Evolutionary conservation across 805 yeast genomes (phyloP).

Genomic region (Monosporozyma yasuniensis): DNA sequence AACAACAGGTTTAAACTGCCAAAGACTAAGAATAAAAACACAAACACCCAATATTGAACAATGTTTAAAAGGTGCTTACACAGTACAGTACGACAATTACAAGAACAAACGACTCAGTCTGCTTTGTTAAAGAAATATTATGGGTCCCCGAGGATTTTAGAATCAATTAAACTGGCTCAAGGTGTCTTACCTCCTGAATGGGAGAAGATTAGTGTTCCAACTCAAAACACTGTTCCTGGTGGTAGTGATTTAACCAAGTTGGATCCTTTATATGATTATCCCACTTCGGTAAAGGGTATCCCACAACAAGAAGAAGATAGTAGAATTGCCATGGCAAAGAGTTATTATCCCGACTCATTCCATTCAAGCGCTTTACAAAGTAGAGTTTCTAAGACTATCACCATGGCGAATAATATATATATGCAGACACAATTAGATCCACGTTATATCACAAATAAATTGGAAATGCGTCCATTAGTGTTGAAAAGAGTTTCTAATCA

Average conservation of each 20-base stretch:
- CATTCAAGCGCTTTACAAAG: neutral
- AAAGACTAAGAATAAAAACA: neutral
- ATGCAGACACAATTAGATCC: slow-evolving; percentile 59
- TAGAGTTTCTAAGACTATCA: neutral
- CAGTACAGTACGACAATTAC: neutral
- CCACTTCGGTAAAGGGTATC: neutral
- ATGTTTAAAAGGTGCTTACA: neutral
- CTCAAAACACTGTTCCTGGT: neutral
- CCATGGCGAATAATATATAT: slow-evolving; percentile 44
- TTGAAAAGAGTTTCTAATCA: slow-evolving; percentile 81
- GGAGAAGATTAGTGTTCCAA: slow-evolving; percentile 8
- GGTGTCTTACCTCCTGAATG: slow-evolving; percentile 49
- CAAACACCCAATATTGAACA: neutral
- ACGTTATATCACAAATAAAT: slow-evolving; percentile 44
- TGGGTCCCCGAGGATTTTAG: slow-evolving; percentile 61
- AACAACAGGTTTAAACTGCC: too few species aligned
- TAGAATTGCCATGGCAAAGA: neutral
- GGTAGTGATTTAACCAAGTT: slow-evolving; percentile 56
- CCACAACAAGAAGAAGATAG: slow-evolving; percentile 14
- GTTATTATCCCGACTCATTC: neutral
- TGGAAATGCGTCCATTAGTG: slow-evolving; percentile 57
- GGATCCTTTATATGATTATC: slow-evolving; percentile 70
- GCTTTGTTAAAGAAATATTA: slow-evolving; percentile 48
- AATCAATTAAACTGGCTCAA: slow-evolving; percentile 77
- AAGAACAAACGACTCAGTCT: neutral